Evolutionary conservation across 2,329 filamentous ascomycete species (phyloP).

Genomic region (Chrysoporthe cubensis): DNA sequence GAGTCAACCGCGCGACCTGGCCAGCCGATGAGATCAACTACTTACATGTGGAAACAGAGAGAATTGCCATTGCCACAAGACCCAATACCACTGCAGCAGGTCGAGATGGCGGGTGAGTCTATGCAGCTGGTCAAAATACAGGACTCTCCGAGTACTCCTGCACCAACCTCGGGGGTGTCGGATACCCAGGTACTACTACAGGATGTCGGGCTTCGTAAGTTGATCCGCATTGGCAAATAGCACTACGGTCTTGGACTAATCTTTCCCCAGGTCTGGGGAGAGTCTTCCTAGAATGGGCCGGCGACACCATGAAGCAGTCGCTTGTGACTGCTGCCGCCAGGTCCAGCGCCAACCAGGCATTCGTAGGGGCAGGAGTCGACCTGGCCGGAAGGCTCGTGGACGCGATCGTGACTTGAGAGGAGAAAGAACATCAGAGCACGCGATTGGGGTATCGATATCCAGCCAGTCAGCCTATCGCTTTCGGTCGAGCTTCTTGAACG

Average conservation of each 20-base stretch:
- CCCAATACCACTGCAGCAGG: neutral
- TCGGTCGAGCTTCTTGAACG: neutral
- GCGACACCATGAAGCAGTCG: constrained; percentile 27
- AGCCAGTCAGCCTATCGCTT: no score
- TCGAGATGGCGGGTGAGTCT: neutral
- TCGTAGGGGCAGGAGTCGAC: constrained; percentile 12
- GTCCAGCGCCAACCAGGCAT: constrained; percentile 4
- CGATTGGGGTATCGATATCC: neutral
- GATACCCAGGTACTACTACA: constrained; percentile 14
- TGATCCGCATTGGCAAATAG: neutral
- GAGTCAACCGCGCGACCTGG: neutral
- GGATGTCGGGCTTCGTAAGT: constrained; percentile 17
- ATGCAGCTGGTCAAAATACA: constrained; percentile 4
- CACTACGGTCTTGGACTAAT: no score
- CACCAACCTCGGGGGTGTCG: constrained; percentile 3
- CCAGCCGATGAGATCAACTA: neutral
- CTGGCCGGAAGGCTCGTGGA: constrained; percentile 13
- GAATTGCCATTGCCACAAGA: neutral
- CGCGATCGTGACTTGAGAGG: constrained; percentile 8
- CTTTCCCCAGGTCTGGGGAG: constrained; percentile 17
- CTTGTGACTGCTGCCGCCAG: constrained; percentile 15
- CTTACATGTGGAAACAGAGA: neutral
- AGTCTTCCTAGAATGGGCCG: constrained; percentile 27
- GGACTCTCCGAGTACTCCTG: neutral
- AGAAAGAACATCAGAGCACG: no score